Base-by-base conservation (phyloP, 148 eudicot species). In the Persicaria maculosa region DNA sequence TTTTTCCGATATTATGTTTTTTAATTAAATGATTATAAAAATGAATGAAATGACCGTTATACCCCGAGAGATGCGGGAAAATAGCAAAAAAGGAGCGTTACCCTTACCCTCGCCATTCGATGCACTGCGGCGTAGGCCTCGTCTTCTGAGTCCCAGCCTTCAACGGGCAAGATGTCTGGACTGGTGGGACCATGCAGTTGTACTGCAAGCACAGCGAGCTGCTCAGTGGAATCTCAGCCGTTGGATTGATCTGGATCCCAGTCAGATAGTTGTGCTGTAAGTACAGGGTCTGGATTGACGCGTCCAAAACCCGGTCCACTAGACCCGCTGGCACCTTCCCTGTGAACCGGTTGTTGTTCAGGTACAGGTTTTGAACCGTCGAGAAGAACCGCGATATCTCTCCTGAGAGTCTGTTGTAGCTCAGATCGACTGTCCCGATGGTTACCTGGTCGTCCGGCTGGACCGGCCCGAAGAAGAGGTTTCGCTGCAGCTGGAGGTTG, bases 161-260 rank as follows among this genome's bases (percentile, higher is more conserved):
- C 78, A 90, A 80, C 58, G 98, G 98, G 76, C 98, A 94, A 9
- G 96, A 84, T 52, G 93, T 84, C 83, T 84, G 83, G 1, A 89
- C 83, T 7, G 98, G 98, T 55, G 88, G 90, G 72, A 89, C 93
- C 98, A 94, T 94, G 48, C 98, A 94, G 77, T 94, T 94, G 72
- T 94, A 94, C 87, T 88, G 88, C 78, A 94, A 83, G 72, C 98
- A 94, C 81, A 94, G 67, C 1, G 93, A 86, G 36, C 90, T 86
- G 54, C 86, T 88, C 45, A 91, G 16, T 0, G 97, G 97, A 88
- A 94, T 94, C 77, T 85, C 93, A 52, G 83, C 98, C 88, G 85
- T 87, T 46, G 90, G 97, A 82, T 88, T 86, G 1, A 94, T 87
- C 81, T 77, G 82, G 0, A 91, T 86, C 65, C 96, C 96, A 0